A percentile compares a stretch with the other conserved stretches of the same genome.
Conservation (phyloP, 768 basidiomycete species). For the Lyophyllum decastes region DNA sequence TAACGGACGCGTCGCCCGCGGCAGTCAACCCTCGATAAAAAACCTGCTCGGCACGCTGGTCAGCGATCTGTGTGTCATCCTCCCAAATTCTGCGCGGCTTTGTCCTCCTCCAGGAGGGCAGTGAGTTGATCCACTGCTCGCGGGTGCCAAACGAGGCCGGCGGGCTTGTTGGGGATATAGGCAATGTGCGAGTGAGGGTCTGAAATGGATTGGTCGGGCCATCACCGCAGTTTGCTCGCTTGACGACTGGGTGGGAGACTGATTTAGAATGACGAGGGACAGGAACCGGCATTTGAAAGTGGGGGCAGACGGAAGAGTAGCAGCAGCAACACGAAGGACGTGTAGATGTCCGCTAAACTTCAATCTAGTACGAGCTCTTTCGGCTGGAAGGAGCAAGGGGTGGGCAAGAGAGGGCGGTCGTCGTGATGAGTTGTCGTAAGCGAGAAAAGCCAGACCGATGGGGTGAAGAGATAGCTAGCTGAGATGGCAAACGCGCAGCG, state of each 20-base stretch:
- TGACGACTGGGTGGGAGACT: slow-evolving; percentile 66
- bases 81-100: slow-evolving; percentile 71
- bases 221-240: slow-evolving; percentile 50
- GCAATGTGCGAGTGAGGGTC: slow-evolving; percentile 57
- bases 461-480: slow-evolving; percentile 21
- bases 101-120: slow-evolving; percentile 71
- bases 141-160: slow-evolving; percentile 67
- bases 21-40: slow-evolving; percentile 74
- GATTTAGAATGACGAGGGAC: slow-evolving; percentile 64
- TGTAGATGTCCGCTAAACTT: slow-evolving; percentile 43
- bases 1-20: slow-evolving; percentile 77
- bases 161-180: slow-evolving; percentile 58
- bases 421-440: slow-evolving; percentile 78
- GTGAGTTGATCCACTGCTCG: slow-evolving; percentile 73
- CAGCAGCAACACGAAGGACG: slow-evolving; percentile 45
- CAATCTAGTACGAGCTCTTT: slow-evolving; percentile 44
- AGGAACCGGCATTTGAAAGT: slow-evolving; percentile 84
- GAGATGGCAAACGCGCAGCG: slow-evolving; percentile 82
- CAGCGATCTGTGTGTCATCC: slow-evolving; percentile 40
- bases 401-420: slow-evolving; percentile 38
- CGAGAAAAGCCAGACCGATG: slow-evolving; percentile 29
- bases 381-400: slow-evolving; percentile 35
- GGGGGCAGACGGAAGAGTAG: slow-evolving; percentile 40
- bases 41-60: slow-evolving; percentile 46
- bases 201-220: slow-evolving; percentile 48